These are phyloP conservation scores for Astrephomene gubernaculifera DNA, from an alignment of 139 green algal genomes.

Conservation along the genomic window DNA sequence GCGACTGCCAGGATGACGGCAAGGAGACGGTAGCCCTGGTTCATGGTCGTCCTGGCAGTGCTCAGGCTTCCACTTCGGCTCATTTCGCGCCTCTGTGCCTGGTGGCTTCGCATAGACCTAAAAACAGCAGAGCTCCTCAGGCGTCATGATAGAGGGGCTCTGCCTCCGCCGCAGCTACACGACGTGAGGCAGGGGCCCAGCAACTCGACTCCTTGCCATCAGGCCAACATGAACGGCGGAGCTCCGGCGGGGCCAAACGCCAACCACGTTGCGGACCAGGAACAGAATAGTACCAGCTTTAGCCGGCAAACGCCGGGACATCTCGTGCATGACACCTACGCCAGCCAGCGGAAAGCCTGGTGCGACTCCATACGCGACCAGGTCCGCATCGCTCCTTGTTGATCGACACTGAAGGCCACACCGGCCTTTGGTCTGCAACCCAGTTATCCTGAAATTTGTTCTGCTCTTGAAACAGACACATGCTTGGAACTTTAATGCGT, in stretches of 20 bases:
- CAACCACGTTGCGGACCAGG: slow-evolving; percentile 38
- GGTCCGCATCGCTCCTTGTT: slow-evolving; percentile 38
- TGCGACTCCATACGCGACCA: slow-evolving; percentile 48
- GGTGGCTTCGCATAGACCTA: slow-evolving; percentile 34
- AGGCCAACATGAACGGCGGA: slow-evolving; percentile 41
- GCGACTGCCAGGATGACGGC: slow-evolving; percentile 37
- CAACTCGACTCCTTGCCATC: slow-evolving; percentile 34
- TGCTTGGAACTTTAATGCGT: slow-evolving; percentile 70
- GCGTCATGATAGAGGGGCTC: slow-evolving; percentile 47
- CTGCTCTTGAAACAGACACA: slow-evolving; percentile 54
- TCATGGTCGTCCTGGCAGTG: slow-evolving; percentile 25
- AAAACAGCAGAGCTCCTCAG: slow-evolving; percentile 20
- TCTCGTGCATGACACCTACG: slow-evolving; percentile 35
- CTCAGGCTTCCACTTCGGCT: slow-evolving; percentile 19
- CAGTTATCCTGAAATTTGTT: slow-evolving; percentile 16
- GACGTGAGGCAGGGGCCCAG: slow-evolving; percentile 43
- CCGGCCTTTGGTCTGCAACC: not conserved
- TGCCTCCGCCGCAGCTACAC: slow-evolving; percentile 35
- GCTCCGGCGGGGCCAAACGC: slow-evolving; percentile 18
- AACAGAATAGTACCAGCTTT: slow-evolving; percentile 19
- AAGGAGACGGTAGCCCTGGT: slow-evolving; percentile 39
- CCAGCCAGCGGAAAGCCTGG: slow-evolving; percentile 39
- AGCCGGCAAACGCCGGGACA: slow-evolving; percentile 27
- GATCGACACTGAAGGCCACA: slow-evolving; percentile 6
- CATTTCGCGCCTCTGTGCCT: slow-evolving; percentile 23